Conservation (phyloP, 2,329 filamentous ascomycete species). For the Trichoderma breve region DNA sequence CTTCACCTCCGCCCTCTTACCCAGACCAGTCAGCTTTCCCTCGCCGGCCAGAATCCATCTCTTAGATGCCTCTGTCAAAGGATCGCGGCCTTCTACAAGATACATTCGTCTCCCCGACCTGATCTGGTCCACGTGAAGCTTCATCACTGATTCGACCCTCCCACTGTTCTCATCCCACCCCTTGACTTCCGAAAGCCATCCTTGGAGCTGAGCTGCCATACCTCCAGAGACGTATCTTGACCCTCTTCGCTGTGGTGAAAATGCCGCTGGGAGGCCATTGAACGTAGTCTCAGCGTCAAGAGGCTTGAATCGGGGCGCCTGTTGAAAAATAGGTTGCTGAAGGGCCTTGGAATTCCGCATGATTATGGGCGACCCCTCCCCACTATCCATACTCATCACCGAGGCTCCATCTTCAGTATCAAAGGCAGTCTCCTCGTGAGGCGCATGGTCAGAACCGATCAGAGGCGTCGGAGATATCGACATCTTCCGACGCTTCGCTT, state of each 20-base stretch:
- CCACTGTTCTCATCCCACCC: slow-evolving; percentile 31
- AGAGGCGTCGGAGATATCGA: slow-evolving; percentile 29
- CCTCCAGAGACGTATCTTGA: slow-evolving; percentile 38
- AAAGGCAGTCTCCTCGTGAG: neutral
- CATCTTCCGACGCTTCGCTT: slow-evolving; percentile 31
- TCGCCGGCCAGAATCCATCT: slow-evolving; percentile 39
- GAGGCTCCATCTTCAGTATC: neutral
- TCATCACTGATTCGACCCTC: slow-evolving; percentile 23
- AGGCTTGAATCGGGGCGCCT: slow-evolving; percentile 41
- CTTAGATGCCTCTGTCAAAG: slow-evolving; percentile 8
- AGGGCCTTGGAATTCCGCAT: slow-evolving; percentile 11
- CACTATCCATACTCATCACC: neutral
- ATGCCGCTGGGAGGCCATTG: slow-evolving; percentile 30
- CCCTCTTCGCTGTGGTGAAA: slow-evolving; percentile 39
- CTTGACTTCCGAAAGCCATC: slow-evolving; percentile 42
- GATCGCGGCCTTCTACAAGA: slow-evolving; percentile 29
- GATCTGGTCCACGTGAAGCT: slow-evolving; percentile 33
- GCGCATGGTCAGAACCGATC: slow-evolving; percentile 12
- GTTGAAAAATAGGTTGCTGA: slow-evolving; percentile 39
- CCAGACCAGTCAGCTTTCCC: slow-evolving; percentile 38
- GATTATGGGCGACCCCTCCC: neutral
- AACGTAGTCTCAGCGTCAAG: slow-evolving; percentile 26
- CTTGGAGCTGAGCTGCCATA: slow-evolving; percentile 40
- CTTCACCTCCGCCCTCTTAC: slow-evolving; percentile 28
- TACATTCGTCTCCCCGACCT: slow-evolving; percentile 37